A percentile compares a stretch with the other conserved stretches of the same genome.
Conservation (phyloP, 768 basidiomycete species). For the Hortiboletus flavorubellus region DNA sequence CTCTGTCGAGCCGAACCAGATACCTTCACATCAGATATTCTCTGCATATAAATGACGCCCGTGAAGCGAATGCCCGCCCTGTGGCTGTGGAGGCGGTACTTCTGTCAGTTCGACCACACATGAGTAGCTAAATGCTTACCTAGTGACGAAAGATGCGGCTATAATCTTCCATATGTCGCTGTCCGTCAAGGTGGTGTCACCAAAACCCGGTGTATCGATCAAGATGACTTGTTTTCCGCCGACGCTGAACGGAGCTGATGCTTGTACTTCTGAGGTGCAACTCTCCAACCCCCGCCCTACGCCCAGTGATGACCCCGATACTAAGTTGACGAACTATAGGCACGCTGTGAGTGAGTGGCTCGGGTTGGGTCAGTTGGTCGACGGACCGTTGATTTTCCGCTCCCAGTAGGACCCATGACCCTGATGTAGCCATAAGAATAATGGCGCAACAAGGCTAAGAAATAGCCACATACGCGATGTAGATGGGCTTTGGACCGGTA, state of each 20-base stretch:
- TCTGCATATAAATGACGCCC: constrained; percentile 52
- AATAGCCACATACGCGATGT: constrained; percentile 25
- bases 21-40: constrained; percentile 48
- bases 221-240: constrained; percentile 39
- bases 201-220: constrained; percentile 65
- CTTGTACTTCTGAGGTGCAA: constrained; percentile 32
- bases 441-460: not conserved
- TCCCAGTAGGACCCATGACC: constrained; percentile 30
- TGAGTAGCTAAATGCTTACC: constrained; percentile 7
- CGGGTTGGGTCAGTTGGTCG: not conserved
- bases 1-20: constrained; percentile 41
- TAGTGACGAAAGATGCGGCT: constrained; percentile 35
- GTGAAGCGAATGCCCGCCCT: constrained; percentile 32
- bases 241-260: constrained; percentile 22
- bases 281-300: constrained; percentile 35
- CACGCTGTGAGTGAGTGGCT: not conserved
- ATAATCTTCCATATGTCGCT: constrained; percentile 50
- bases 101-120: not conserved
- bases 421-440: constrained; percentile 15
- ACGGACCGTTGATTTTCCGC: constrained; percentile 31
- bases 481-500: constrained; percentile 16
- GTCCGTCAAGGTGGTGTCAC: constrained; percentile 48
- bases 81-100: constrained; percentile 13
- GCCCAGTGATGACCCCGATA: constrained; percentile 25
- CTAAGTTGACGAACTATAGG: constrained; percentile 34